Evolutionary conservation across 805 yeast species (phyloP).

Genomic region (Starmerella davenportii): DNA sequence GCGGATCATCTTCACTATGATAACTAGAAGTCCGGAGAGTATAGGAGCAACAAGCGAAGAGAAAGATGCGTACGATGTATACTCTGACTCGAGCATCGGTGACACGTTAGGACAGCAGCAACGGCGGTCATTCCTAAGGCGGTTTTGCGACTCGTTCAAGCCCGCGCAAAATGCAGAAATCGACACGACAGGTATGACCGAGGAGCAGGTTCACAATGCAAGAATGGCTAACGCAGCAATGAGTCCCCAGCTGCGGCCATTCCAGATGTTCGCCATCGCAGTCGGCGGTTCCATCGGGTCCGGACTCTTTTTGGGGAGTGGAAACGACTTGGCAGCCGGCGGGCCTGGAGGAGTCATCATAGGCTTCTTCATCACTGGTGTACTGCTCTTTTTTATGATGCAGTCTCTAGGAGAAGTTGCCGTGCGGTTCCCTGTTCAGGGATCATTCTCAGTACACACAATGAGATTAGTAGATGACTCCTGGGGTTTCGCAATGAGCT

Average conservation of each 20-base stretch:
- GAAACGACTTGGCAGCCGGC: conserved; percentile 33
- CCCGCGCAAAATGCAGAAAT: conserved; percentile 11
- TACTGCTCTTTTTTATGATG: conserved; percentile 46
- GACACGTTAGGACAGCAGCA: too few relatives aligned
- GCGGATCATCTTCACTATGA: too few relatives aligned
- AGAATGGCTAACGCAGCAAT: conserved; percentile 29
- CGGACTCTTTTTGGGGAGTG: conserved; percentile 56
- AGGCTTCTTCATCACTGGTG: conserved; percentile 42
- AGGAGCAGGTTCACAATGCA: conserved; percentile 26
- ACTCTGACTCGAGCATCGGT: too few relatives aligned
- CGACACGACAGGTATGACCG: conserved; percentile 20
- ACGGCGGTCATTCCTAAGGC: too few relatives aligned
- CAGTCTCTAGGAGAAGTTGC: conserved; percentile 54
- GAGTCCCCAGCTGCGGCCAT: conserved; percentile 29
- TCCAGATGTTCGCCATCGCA: conserved; percentile 60
- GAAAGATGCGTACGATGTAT: too few relatives aligned
- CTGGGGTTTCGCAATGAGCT: conserved; percentile 53
- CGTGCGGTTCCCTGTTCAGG: conserved; percentile 46
- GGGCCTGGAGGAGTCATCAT: conserved; percentile 49
- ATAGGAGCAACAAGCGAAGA: too few relatives aligned
- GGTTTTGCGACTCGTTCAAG: conserved; percentile 14
- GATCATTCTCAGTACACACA: conserved; percentile 43
- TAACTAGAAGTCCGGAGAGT: too few relatives aligned
- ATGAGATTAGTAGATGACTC: conserved; percentile 48
- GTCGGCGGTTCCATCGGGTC: conserved; percentile 64